These are phyloP conservation scores for Brassica napus DNA, from an alignment of 345 rosid genomes.

Conservation along the genomic window Da-Ae NC_063443.1:17686501-17687000, in stretches of 20 bases:
- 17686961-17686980: constrained; percentile 9
- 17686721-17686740: constrained; percentile 86
- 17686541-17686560: constrained; percentile 6
- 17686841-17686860: constrained; percentile 91
- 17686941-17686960: constrained; percentile 16
- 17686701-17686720: constrained; percentile 90
- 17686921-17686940: constrained; percentile 11
- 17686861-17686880: constrained; percentile 79
- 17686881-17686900: constrained; percentile 47
- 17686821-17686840: constrained; percentile 84
- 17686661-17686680: constrained; percentile 60
- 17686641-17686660: constrained; percentile 4
- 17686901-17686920: constrained; percentile 2
- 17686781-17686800: constrained; percentile 96
- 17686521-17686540: not conserved
- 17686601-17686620: not conserved
- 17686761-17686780: constrained; percentile 99
- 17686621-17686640: constrained; percentile 8
- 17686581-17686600: constrained; percentile 4
- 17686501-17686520: constrained; percentile 8
- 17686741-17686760: constrained; percentile 97
- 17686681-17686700: constrained; percentile 93
- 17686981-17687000: constrained; percentile 6
- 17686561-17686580: constrained; percentile 11
- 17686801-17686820: constrained; percentile 91